Conservation (phyloP, 768 basidiomycete species). For the Collybiopsis confluens region DNA sequence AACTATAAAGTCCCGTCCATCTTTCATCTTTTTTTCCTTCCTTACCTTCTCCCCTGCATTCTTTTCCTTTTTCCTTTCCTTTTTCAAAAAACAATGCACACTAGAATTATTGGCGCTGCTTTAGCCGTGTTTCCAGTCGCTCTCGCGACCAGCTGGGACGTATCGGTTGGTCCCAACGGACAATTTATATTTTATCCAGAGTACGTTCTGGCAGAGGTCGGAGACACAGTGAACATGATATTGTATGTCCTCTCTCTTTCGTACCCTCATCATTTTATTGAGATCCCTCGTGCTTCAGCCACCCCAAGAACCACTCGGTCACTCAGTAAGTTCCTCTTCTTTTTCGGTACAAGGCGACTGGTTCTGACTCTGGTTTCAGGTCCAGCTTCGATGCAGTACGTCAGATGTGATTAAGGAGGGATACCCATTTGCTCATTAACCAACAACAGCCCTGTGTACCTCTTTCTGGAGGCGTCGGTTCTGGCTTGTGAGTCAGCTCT, state of each 20-base stretch:
- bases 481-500: slow-evolving; percentile 31
- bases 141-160: slow-evolving; percentile 24
- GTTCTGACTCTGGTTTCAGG: background rate
- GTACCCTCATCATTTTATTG: slow-evolving; percentile 42
- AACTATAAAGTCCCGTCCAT: too few relatives aligned
- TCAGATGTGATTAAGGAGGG: slow-evolving; percentile 21
- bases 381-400: slow-evolving; percentile 36
- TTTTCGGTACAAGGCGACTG: background rate
- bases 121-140: slow-evolving; percentile 24
- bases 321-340: slow-evolving; percentile 26
- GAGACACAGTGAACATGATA: slow-evolving; percentile 43
- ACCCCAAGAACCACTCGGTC: slow-evolving; percentile 46
- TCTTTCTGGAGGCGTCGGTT: slow-evolving; percentile 25
- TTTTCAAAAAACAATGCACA: background rate
- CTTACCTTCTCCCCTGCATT: background rate
- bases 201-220: slow-evolving; percentile 34
- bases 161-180: slow-evolving; percentile 32
- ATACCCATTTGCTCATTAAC: background rate
- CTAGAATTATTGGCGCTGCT: background rate
- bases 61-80: background rate
- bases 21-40: background rate
- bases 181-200: slow-evolving; percentile 28
- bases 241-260: slow-evolving; percentile 34
- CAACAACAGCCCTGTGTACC: slow-evolving; percentile 19
- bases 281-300: slow-evolving; percentile 29